Conservation (phyloP, 805 yeast genomes). For the Kluyveromyces aestuarii region DNA sequence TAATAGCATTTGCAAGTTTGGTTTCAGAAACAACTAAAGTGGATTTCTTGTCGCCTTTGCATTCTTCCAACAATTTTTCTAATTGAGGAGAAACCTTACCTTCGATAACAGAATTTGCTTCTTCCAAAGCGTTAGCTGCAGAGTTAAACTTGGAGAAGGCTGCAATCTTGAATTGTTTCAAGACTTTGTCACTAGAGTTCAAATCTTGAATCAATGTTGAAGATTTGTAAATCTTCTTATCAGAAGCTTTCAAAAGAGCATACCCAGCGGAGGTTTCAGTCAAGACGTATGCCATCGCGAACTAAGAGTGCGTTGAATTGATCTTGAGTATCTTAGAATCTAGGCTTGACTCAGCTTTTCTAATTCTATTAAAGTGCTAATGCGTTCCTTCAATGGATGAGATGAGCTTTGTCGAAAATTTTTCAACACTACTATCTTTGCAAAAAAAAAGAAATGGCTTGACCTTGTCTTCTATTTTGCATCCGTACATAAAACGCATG, state of each 20-base stretch:
- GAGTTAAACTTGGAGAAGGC: conserved; percentile 91
- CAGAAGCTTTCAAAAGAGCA: conserved; percentile 94
- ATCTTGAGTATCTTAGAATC: neutral
- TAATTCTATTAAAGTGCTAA: neutral
- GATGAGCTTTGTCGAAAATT: conserved; percentile 4
- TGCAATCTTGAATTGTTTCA: conserved; percentile 85
- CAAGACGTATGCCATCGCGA: conserved; percentile 70
- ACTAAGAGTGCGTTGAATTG: neutral
- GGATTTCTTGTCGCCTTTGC: conserved; percentile 73
- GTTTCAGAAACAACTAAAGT: conserved; percentile 90
- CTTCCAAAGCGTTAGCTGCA: conserved; percentile 94
- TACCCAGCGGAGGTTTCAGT: conserved; percentile 99
- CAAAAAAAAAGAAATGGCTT: neutral
- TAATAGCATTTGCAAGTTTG: conserved; percentile 91
- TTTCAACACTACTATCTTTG: neutral
- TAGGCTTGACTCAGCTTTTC: neutral
- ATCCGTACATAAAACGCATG: neutral
- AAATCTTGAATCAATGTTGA: conserved; percentile 65
- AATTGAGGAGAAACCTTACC: conserved; percentile 88
- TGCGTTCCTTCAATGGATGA: neutral
- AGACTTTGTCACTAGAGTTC: conserved; percentile 73
- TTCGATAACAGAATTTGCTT: conserved; percentile 83
- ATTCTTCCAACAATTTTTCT: conserved; percentile 63
- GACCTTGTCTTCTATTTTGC: neutral
- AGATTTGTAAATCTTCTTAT: conserved; percentile 91